Base-by-base conservation (phyloP, 805 yeast genomes). In the Suhomyces emberorum region DNA sequence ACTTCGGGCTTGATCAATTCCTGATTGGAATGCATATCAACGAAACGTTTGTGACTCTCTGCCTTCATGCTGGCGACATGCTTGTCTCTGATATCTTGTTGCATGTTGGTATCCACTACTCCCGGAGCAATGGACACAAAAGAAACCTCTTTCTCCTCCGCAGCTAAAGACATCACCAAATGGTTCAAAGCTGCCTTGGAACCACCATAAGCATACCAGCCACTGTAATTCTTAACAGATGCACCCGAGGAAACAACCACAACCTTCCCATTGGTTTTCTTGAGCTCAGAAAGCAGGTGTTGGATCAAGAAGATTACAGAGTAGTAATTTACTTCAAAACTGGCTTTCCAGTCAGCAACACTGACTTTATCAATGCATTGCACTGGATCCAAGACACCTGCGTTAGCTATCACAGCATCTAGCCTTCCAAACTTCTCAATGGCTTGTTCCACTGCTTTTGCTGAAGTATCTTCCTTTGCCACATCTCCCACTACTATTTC, bases 191-290 rank as follows among this genome's bases (percentile, higher is more conserved):
- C 96, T 0, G 97, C 96, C 58, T 91, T 91, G 5, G 96, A 81
- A 4, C 89, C 66, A 1, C 96, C 95, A 51, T 91, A 91, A 4
- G 96, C 95, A 12, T 83, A 83, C 97, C 97, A 91, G 0, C 88
- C 93, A 43, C 69, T 54, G 42, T 59, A 69, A 14, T 80, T 64
- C 35, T 69, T 74, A 1, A 73, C 70, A 14, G 95, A 74, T 1
- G 98, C 97, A 4, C 96, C 97, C 2, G 95, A 86, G 14, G 95
- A 84, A 0, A 89, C 96, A 38, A 83, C 77, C n/a, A 91, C 68
- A 24, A 83, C 70, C 28, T 68, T 72, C 0, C 95, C 95, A 10
- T 72, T 61, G 3, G 77, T 44, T 34, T 65, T 56, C 25, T 74
- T 61, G 44, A 91, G 63, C 24, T 72, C 63, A 0, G 91, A 88